Percentiles rank a stretch among this genome's conserved stretches.
Conservation (phyloP, 306 rosid species). For the Citrullus colocynthis region DNA sequence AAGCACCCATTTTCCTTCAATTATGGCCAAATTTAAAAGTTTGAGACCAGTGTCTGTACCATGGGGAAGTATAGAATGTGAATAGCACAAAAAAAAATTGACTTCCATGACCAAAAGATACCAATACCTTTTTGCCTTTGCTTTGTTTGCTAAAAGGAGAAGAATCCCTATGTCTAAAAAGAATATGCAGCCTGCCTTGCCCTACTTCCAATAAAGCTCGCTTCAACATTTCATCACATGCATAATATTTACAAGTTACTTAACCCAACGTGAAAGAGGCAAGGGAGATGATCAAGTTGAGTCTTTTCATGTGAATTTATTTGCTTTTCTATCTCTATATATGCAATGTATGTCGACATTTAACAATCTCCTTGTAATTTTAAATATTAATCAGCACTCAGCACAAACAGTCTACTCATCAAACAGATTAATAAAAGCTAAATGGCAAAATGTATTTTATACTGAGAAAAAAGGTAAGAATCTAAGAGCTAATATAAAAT, state of each 20-base stretch:
- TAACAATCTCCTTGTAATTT: not conserved
- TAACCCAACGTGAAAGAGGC: not conserved
- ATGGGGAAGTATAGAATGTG: not conserved
- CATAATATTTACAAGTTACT: not conserved
- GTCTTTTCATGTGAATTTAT: not conserved
- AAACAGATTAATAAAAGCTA: not conserved
- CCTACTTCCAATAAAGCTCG: not conserved
- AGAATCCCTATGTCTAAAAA: slow-evolving; percentile 18
- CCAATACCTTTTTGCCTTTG: not conserved
- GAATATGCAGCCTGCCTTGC: slow-evolving; percentile 3
- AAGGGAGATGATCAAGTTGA: not conserved
- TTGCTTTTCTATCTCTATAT: not conserved
- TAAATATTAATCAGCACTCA: not conserved
- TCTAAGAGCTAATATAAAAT: not conserved
- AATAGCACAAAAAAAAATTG: not conserved
- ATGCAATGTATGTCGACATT: not conserved
- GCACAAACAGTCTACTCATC: not conserved
- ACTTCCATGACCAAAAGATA: not conserved
- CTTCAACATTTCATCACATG: slow-evolving; percentile 1
- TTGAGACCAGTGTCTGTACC: not conserved
- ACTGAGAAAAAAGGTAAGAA: not conserved
- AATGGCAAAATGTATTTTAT: not conserved
- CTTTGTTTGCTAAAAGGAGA: slow-evolving; percentile 15
- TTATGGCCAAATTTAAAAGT: no score
- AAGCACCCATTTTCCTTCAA: no score